Conservation (phyloP, 805 yeast genomes). For the Candida taoyuanica region DNA sequence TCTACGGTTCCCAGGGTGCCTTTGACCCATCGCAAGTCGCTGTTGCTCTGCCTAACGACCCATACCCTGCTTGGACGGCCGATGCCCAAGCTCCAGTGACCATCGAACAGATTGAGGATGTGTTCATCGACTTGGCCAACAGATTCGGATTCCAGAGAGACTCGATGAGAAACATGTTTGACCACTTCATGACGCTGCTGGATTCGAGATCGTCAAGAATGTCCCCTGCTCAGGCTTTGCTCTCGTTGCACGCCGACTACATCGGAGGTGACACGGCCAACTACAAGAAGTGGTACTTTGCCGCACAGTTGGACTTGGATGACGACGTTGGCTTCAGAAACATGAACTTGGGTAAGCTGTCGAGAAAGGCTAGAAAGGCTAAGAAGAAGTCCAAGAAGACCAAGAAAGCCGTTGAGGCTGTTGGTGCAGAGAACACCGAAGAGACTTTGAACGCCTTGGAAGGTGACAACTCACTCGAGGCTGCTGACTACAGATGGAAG, state of each 20-base stretch:
- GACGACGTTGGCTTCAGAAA: conserved; percentile 80
- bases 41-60: conserved; percentile 78
- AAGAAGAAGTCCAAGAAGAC: conserved; percentile 77
- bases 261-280: conserved; percentile 86
- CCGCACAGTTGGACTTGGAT: conserved; percentile 83
- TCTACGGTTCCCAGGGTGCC: conserved; percentile 61
- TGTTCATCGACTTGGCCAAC: conserved; percentile 76
- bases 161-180: conserved; percentile 88
- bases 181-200: conserved; percentile 77
- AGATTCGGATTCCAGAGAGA: conserved; percentile 90
- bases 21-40: conserved; percentile 59
- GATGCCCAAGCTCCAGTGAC: conserved; percentile 87
- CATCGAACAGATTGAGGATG: conserved; percentile 81
- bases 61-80: conserved; percentile 99
- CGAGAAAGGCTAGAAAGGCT: conserved; percentile 77
- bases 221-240: conserved; percentile 84
- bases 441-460: conserved; percentile 58
- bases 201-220: conserved; percentile 84
- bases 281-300: conserved; percentile 84
- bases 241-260: conserved; percentile 81
- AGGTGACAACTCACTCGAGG: conserved; percentile 82
- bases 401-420: conserved; percentile 59
- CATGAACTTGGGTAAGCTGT: conserved; percentile 70
- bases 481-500: conserved; percentile 80
- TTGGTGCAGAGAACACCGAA: conserved; percentile 57